phyloP scores from a whole-genome alignment of 176 grass and related monocot species.

The Chrysopogon serrulatus region DNA sequence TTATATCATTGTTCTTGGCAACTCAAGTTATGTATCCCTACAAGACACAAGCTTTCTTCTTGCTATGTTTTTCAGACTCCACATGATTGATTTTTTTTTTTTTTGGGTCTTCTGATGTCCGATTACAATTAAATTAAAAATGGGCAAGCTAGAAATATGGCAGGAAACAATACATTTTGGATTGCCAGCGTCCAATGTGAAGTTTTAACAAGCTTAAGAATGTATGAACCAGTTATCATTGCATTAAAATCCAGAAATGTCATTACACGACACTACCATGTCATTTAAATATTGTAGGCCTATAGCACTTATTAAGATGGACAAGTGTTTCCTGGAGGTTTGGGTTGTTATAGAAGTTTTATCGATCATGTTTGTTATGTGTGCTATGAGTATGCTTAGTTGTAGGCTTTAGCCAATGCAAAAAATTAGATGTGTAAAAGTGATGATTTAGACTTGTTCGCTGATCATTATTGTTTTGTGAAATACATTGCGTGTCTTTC shows the following conservation, averaged over 20 bases:
- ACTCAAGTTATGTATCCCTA: neutral
- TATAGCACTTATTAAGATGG: neutral
- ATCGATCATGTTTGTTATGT: neutral
- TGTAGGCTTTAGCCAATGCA: neutral
- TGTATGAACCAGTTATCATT: neutral
- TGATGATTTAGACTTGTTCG: neutral
- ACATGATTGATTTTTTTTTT: neutral
- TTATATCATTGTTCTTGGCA: neutral
- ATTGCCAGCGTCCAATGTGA: neutral
- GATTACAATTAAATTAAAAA: neutral
- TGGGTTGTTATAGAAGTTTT: neutral
- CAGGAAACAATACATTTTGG: neutral
- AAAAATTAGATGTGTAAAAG: neutral
- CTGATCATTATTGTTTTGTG: neutral
- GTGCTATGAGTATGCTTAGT: neutral
- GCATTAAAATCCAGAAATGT: slow-evolving; percentile 3
- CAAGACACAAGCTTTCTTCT: neutral
- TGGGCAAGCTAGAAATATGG: neutral
- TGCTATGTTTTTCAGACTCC: neutral
- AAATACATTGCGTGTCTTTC: neutral
- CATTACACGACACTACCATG: neutral
- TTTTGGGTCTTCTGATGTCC: neutral
- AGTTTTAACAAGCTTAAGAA: neutral
- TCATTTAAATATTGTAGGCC: neutral
- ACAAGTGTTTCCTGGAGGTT: neutral